phyloP scores from a whole-genome alignment of 2,329 filamentous ascomycete species.

The Bipolaris zeicola region DNA sequence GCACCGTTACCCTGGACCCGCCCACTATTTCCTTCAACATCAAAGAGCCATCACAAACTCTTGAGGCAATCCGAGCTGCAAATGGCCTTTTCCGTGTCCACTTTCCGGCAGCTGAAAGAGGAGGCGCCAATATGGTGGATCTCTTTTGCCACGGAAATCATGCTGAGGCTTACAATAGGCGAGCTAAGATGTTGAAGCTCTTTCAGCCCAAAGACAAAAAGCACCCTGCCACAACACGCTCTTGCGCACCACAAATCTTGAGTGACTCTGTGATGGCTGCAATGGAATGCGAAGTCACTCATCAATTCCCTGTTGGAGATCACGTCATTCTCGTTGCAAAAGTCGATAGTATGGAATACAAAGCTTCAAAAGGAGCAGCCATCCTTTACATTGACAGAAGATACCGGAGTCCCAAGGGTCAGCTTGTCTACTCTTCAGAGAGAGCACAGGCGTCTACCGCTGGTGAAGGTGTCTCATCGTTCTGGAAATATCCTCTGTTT shows the following conservation, averaged over 20 bases:
- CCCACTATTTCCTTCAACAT: constrained; percentile 69
- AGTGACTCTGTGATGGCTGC: constrained; percentile 29
- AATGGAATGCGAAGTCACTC: constrained; percentile 44
- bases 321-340: constrained; percentile 56
- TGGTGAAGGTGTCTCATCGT: constrained; percentile 1
- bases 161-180: constrained; percentile 25
- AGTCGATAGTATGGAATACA: constrained; percentile 32
- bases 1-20: constrained; percentile 62
- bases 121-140: constrained; percentile 39
- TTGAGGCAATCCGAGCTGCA: constrained; percentile 57
- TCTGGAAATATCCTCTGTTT: constrained; percentile 27
- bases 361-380: constrained; percentile 6
- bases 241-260: constrained; percentile 24
- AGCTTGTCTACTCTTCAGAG: constrained; percentile 3
- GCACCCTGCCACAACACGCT: constrained; percentile 4
- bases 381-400: constrained; percentile 38
- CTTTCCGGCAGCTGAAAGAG: constrained; percentile 48
- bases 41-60: constrained; percentile 60
- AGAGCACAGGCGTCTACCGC: background rate
- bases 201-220: constrained; percentile 11
- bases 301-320: constrained; percentile 51
- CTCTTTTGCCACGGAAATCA: constrained; percentile 40
- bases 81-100: constrained; percentile 56
- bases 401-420: constrained; percentile 23
- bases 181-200: constrained; percentile 14